These are phyloP conservation scores for Fusarium sp. DNA, from an alignment of 2,329 filamentous ascomycete genomes.

Conservation along the genomic window DNA sequence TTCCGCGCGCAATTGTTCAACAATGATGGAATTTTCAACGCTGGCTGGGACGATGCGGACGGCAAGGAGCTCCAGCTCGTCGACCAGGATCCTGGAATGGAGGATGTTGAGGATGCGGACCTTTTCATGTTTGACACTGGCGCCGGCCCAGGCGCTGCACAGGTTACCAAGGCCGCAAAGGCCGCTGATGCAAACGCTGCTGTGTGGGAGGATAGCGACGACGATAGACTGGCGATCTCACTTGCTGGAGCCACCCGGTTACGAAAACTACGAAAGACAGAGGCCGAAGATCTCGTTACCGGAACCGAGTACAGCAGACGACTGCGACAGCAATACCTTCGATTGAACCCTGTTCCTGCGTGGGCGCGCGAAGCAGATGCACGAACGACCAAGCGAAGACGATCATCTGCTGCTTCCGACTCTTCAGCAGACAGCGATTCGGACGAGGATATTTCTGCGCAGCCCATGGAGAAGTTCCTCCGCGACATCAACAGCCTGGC, in stretches of 20 bases:
- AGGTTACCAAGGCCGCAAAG: constrained; percentile 45
- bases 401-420: constrained; percentile 64
- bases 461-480: constrained; percentile 83
- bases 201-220: constrained; percentile 95
- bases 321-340: constrained; percentile 80
- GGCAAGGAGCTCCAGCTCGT: constrained; percentile 49
- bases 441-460: constrained; percentile 71
- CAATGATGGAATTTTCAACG: constrained; percentile 56
- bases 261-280: constrained; percentile 83
- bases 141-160: constrained; percentile 54
- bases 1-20: constrained; percentile 80
- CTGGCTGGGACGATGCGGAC: constrained; percentile 52
- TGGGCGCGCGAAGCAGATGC: constrained; percentile 68
- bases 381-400: constrained; percentile 63
- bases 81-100: constrained; percentile 66
- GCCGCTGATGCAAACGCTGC: constrained; percentile 58
- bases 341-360: constrained; percentile 68
- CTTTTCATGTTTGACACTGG: constrained; percentile 87
- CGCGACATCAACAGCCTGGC: constrained; percentile 78
- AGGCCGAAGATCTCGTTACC: constrained; percentile 85
- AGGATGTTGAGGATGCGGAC: constrained; percentile 78
- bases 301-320: constrained; percentile 87
- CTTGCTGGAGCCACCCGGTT: constrained; percentile 79
- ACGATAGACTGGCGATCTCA: constrained; percentile 87
- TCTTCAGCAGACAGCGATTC: constrained; percentile 66